Evolutionary conservation across 208 protist species (phyloP).

Genomic region (Leishmania braziliensis): DNA sequence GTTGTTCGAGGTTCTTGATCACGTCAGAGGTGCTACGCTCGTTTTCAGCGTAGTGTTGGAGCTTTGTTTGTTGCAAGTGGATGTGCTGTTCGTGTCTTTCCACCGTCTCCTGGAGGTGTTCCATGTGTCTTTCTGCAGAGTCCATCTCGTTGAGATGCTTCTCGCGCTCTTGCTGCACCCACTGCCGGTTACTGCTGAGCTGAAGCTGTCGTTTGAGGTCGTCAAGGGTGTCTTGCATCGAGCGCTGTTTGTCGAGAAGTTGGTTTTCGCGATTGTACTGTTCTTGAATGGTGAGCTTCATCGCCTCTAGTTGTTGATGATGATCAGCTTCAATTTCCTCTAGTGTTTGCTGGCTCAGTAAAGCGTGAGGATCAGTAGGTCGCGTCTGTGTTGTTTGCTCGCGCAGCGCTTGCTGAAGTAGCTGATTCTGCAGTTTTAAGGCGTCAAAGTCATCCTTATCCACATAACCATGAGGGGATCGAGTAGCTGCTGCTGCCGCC

Average conservation of each 20-base stretch:
- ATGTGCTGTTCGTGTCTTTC: constrained; percentile 10
- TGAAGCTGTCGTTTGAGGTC: constrained; percentile 40
- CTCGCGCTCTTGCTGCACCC: constrained; percentile 48
- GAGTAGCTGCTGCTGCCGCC: neutral
- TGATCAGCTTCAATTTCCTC: constrained; percentile 63
- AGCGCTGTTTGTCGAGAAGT: constrained; percentile 33
- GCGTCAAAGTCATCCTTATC: constrained; percentile 68
- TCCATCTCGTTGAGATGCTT: constrained; percentile 41
- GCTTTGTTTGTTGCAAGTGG: constrained; percentile 12
- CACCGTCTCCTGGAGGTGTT: constrained; percentile 19
- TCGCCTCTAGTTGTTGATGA: constrained; percentile 63
- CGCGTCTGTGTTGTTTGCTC: constrained; percentile 35
- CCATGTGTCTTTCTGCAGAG: constrained; percentile 17
- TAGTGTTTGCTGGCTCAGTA: constrained; percentile 43
- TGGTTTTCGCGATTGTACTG: constrained; percentile 52
- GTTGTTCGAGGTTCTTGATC: constrained; percentile 5
- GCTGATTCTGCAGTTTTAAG: constrained; percentile 54
- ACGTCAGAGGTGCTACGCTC: neutral
- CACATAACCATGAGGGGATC: constrained; percentile 33
- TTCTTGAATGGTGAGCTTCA: constrained; percentile 60
- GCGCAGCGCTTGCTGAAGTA: constrained; percentile 58
- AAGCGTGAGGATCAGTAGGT: constrained; percentile 29
- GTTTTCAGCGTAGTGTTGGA: constrained; percentile 4
- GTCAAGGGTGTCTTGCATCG: constrained; percentile 43
- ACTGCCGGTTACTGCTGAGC: constrained; percentile 37